phyloP scores from a whole-genome alignment of 164 flowering plant species.

The Brasenia schreberi region DNA sequence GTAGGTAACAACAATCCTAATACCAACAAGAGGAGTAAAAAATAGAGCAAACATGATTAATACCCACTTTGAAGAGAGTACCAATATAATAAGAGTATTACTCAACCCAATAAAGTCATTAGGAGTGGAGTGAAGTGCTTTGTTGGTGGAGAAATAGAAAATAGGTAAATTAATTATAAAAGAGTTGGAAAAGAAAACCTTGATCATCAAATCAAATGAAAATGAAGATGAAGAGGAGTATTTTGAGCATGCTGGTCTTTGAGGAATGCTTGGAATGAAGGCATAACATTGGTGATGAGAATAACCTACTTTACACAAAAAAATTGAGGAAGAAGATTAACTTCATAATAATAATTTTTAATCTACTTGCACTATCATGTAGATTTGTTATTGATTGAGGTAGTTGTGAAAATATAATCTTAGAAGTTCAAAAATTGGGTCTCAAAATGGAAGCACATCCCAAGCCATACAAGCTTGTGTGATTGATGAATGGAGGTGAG shows the following conservation, averaged over 20 bases:
- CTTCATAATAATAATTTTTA: not conserved
- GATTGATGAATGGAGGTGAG: not conserved
- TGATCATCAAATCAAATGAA: no score
- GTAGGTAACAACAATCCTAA: no score
- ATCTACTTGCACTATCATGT: not conserved
- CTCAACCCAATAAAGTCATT: no score
- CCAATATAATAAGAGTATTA: no score
- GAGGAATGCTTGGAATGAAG: not conserved
- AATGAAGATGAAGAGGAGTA: no score
- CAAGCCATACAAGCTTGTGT: constrained; percentile 1
- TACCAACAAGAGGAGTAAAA: no score
- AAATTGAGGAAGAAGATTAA: not conserved
- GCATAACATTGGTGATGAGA: not conserved
- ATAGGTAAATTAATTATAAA: no score
- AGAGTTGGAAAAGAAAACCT: no score
- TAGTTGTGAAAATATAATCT: not conserved
- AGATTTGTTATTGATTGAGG: not conserved
- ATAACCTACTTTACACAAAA: not conserved
- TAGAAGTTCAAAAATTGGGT: not conserved
- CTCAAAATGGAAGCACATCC: not conserved
- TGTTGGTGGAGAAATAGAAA: no score
- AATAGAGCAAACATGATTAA: no score
- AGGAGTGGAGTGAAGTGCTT: no score
- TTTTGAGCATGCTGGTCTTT: not conserved
- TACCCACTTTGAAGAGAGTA: no score